Percentiles rank a stretch among this genome's conserved stretches.
phyloP scores from a whole-genome alignment of 768 basidiomycete species.

The Hypholoma fasciculare region DNA sequence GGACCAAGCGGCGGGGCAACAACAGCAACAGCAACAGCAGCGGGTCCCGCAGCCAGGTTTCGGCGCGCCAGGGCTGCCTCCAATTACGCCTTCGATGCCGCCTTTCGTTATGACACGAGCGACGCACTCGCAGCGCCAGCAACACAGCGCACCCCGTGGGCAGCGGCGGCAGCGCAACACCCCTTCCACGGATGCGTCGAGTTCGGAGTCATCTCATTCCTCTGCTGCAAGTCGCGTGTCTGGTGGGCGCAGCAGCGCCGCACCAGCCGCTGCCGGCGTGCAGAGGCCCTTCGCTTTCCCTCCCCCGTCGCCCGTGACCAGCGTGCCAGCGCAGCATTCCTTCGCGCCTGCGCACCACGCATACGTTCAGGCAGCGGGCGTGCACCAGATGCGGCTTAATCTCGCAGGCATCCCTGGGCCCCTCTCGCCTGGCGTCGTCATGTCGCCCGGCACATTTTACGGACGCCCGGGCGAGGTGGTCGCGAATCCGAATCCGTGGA shows the following conservation, averaged over 20 bases:
- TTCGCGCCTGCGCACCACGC: conserved; percentile 9
- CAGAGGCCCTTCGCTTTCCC: conserved; percentile 4
- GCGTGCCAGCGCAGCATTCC: neutral
- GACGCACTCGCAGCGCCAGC: neutral
- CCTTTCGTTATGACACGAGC: conserved; percentile 77
- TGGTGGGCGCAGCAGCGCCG: neutral
- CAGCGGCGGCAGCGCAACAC: neutral
- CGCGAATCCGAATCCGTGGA: conserved; percentile 36
- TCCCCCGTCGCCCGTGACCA: neutral
- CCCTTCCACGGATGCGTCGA: neutral
- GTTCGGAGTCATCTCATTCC: neutral
- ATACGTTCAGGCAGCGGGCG: conserved; percentile 4
- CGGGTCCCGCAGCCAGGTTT: conserved; percentile 4
- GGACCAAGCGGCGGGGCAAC: neutral
- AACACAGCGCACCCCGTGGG: neutral
- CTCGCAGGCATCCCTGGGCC: conserved; percentile 27
- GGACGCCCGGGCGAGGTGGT: conserved; percentile 47
- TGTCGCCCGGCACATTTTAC: conserved; percentile 79
- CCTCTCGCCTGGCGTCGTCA: conserved; percentile 72
- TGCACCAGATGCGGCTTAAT: conserved; percentile 18
- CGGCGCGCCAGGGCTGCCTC: conserved; percentile 77
- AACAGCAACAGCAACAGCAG: neutral
- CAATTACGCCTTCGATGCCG: conserved; percentile 98
- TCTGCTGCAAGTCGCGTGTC: conserved; percentile 5
- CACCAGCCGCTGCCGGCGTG: neutral